Conservation (phyloP, 1,284 basidiomycete species). For the Papiliotrema fonsecae region DNA sequence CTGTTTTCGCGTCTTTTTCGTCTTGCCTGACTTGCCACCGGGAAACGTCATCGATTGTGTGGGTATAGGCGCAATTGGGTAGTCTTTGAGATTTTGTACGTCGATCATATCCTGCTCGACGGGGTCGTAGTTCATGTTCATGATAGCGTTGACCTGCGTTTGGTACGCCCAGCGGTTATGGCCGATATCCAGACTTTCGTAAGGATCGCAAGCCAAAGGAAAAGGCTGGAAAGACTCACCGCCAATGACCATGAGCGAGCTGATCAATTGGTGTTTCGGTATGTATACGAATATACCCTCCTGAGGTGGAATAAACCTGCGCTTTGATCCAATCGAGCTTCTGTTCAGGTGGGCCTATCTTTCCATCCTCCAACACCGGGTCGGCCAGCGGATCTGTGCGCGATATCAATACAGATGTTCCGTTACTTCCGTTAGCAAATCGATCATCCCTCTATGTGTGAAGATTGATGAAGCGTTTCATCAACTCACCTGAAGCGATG, state of each 20-base stretch:
- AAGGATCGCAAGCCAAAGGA: neutral
- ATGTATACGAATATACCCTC: constrained; percentile 53
- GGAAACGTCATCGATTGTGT: neutral
- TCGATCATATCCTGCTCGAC: constrained; percentile 41
- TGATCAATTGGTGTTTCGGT: constrained; percentile 54
- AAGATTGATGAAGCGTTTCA: neutral
- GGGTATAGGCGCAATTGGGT: neutral
- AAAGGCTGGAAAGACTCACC: constrained; percentile 42
- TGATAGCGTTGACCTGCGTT: constrained; percentile 66
- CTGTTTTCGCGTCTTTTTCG: no score
- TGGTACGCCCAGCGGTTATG: constrained; percentile 62
- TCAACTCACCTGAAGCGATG: constrained; percentile 6
- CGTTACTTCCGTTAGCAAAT: constrained; percentile 51
- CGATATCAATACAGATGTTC: constrained; percentile 62
- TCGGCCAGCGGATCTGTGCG: constrained; percentile 54
- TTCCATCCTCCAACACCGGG: constrained; percentile 8
- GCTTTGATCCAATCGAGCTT: constrained; percentile 48
- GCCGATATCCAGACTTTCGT: constrained; percentile 61
- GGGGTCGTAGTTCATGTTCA: constrained; percentile 59
- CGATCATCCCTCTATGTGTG: no score
- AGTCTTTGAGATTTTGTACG: constrained; percentile 7
- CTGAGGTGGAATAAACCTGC: constrained; percentile 54
- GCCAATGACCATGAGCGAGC: constrained; percentile 55
- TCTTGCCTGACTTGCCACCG: no score
- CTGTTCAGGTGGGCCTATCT: neutral